Evolutionary conservation across 2,329 filamentous ascomycete species (phyloP).

Genomic region (Alternaria gansuensis): DNA sequence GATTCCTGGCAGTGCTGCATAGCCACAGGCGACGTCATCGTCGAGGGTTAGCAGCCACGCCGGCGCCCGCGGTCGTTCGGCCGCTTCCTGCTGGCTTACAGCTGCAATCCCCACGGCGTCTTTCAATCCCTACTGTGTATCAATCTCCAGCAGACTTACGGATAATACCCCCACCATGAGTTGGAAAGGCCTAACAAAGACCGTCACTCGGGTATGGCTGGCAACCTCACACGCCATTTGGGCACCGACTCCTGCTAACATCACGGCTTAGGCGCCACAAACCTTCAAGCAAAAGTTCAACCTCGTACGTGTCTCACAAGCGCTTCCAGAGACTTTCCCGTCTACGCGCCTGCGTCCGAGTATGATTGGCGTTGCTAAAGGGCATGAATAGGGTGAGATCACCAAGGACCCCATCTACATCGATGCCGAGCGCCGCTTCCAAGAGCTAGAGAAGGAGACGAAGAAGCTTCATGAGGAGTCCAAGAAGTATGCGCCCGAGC

Average conservation of each 20-base stretch:
- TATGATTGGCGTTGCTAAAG: slow-evolving; percentile 34
- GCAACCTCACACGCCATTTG: slow-evolving; percentile 20
- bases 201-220: slow-evolving; percentile 76
- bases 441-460: slow-evolving; percentile 93
- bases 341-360: slow-evolving; percentile 34
- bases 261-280: slow-evolving; percentile 75
- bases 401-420: slow-evolving; percentile 95
- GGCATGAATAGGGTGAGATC: slow-evolving; percentile 72
- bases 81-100: slow-evolving; percentile 14
- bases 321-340: neutral
- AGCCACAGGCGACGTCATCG: slow-evolving; percentile 22
- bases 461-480: slow-evolving; percentile 97
- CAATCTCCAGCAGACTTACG: slow-evolving; percentile 16
- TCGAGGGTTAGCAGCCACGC: slow-evolving; percentile 32
- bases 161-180: slow-evolving; percentile 70
- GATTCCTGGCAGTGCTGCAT: slow-evolving; percentile 15
- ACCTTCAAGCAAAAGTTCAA: slow-evolving; percentile 92
- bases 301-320: slow-evolving; percentile 60
- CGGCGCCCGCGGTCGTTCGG: slow-evolving; percentile 38
- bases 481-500: slow-evolving; percentile 67
- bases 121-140: slow-evolving; percentile 16
- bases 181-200: slow-evolving; percentile 95
- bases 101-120: slow-evolving; percentile 13
- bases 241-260: slow-evolving; percentile 36
- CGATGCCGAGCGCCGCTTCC: slow-evolving; percentile 91